Evolutionary conservation across 805 yeast species (phyloP).

Genomic region (Grigorovia transvaalensis): DNA sequence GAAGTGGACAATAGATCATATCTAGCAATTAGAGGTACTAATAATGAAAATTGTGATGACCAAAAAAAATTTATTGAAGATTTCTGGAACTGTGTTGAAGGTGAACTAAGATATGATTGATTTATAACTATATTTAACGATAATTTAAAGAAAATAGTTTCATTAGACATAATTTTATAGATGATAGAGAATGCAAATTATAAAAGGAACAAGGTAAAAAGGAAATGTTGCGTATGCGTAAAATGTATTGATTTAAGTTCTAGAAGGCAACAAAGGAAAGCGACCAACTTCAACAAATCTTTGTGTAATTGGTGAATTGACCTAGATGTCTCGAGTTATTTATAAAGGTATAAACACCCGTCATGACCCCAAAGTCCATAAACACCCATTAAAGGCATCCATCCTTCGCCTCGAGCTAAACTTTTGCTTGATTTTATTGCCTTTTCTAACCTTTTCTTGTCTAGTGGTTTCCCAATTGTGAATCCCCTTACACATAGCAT

Average conservation of each 20-base stretch:
- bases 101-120: slow-evolving; percentile 34
- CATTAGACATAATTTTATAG: background rate
- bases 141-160: too few relatives aligned
- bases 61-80: slow-evolving; percentile 38
- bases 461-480: slow-evolving; percentile 45
- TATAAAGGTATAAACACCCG: slow-evolving; percentile 54
- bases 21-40: slow-evolving; percentile 44
- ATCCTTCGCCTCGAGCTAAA: slow-evolving; percentile 37
- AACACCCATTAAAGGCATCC: slow-evolving; percentile 43
- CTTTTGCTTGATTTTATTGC: slow-evolving; percentile 27
- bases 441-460: slow-evolving; percentile 18
- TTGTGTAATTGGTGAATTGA: background rate
- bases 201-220: background rate
- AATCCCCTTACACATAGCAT: slow-evolving; percentile 52
- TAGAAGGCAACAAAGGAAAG: too few relatives aligned
- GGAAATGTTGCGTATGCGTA: too few relatives aligned
- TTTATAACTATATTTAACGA: too few relatives aligned
- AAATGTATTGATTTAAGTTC: too few relatives aligned
- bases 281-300: background rate
- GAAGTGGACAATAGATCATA: slow-evolving; percentile 43
- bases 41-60: slow-evolving; percentile 17
- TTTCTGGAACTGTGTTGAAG: slow-evolving; percentile 44
- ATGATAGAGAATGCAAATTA: background rate
- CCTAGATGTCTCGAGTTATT: background rate
- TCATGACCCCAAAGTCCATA: slow-evolving; percentile 57